These are phyloP conservation scores for Coemansia sp. DNA, from an alignment of 371 early-diverging fungal species.

Conservation along the genomic window DNA sequence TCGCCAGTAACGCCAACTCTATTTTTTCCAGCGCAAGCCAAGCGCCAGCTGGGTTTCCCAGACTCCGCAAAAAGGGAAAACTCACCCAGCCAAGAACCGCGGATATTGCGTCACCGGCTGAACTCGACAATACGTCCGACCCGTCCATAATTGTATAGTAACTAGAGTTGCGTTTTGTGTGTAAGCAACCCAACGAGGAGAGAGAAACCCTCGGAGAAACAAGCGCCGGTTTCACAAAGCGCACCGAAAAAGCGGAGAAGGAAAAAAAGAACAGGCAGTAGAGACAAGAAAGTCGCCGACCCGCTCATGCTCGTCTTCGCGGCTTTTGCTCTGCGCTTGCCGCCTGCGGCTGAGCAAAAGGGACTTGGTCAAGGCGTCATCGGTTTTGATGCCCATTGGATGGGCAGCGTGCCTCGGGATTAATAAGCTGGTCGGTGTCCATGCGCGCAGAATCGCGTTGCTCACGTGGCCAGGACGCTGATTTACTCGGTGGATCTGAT, in stretches of 20 bases:
- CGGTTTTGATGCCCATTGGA: background rate
- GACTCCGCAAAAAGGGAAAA: background rate
- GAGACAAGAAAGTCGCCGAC: background rate
- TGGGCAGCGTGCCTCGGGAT: background rate
- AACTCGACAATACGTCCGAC: background rate
- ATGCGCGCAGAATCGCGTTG: background rate
- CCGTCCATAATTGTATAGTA: background rate
- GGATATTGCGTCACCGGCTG: constrained; percentile 22
- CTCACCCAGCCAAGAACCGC: constrained; percentile 35
- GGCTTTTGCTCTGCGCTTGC: no score
- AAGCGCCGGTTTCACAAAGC: background rate
- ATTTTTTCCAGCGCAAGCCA: no score
- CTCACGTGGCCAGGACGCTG: background rate
- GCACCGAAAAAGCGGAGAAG: background rate
- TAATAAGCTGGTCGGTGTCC: background rate
- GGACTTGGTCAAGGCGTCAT: constrained; percentile 1
- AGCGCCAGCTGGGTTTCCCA: background rate
- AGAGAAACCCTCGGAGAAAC: background rate
- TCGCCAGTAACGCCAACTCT: no score
- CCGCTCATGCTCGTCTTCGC: no score
- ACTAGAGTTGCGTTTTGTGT: no score
- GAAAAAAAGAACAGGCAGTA: background rate
- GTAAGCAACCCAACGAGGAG: background rate
- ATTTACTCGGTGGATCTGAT: no score
- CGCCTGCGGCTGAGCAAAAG: no score